A percentile compares a stretch with the other conserved stretches of the same genome.
These are phyloP conservation scores for Myriangium duriaei DNA, from an alignment of 2,329 filamentous ascomycete species.

Conservation along the genomic window DNA sequence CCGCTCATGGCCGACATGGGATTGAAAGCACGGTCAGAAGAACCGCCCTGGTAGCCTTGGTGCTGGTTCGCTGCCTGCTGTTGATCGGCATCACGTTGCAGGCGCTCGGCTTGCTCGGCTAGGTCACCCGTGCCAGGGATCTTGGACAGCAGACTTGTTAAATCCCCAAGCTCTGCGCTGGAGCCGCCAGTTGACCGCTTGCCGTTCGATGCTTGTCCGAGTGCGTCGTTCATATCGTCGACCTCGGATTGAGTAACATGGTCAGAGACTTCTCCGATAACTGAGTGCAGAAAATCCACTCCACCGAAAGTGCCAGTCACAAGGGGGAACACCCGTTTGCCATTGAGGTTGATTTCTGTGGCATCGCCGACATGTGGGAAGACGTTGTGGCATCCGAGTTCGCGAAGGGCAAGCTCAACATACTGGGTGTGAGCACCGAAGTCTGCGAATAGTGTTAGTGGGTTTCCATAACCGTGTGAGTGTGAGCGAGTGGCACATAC, in stretches of 20 bases:
- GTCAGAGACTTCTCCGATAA: slow-evolving; percentile 67
- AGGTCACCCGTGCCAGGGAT: slow-evolving; percentile 49
- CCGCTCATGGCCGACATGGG: slow-evolving; percentile 17
- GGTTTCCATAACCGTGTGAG: background rate
- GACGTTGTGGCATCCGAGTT: slow-evolving; percentile 65
- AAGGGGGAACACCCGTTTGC: slow-evolving; percentile 65
- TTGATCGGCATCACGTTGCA: slow-evolving; percentile 36
- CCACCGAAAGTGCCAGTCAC: slow-evolving; percentile 90
- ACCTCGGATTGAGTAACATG: slow-evolving; percentile 88
- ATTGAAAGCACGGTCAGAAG: slow-evolving; percentile 11
- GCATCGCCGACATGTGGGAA: slow-evolving; percentile 77
- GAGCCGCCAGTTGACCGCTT: slow-evolving; percentile 20
- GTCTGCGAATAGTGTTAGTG: slow-evolving; percentile 27
- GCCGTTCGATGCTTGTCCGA: slow-evolving; percentile 9
- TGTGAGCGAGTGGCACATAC: background rate
- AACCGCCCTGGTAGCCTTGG: slow-evolving; percentile 28
- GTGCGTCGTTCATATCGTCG: slow-evolving; percentile 55
- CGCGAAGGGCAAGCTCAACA: slow-evolving; percentile 73
- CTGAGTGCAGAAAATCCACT: slow-evolving; percentile 86
- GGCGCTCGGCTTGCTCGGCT: slow-evolving; percentile 32
- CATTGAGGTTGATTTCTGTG: slow-evolving; percentile 58
- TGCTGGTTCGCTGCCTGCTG: slow-evolving; percentile 26
- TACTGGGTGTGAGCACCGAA: slow-evolving; percentile 94
- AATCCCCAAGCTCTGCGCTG: slow-evolving; percentile 21
- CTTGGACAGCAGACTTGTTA: slow-evolving; percentile 62